Conservation (phyloP, 176 grass and related monocot species). For the Echinochloa phyllopogon region DNA sequence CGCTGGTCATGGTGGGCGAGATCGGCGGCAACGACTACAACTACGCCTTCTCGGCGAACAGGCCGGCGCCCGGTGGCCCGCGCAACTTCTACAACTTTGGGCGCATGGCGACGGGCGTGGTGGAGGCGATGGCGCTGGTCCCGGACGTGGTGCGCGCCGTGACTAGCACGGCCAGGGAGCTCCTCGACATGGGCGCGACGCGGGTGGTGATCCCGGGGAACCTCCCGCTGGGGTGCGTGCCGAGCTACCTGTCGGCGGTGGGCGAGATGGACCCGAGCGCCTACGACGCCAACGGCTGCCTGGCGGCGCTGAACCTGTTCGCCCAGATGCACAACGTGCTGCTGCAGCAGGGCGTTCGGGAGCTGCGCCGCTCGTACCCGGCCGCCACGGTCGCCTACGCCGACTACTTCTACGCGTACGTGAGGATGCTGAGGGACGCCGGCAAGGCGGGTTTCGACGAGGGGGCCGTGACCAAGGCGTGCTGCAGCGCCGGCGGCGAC, state of each 20-base stretch:
- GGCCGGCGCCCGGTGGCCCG: neutral
- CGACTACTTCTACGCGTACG: conserved; percentile 74
- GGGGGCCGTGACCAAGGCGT: conserved; percentile 40
- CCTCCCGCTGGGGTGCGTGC: conserved; percentile 65
- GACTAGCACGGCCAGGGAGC: conserved; percentile 42
- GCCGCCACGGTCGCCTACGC: conserved; percentile 57
- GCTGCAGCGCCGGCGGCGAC: conserved; percentile 59
- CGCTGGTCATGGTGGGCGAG: conserved; percentile 70
- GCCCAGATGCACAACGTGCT: conserved; percentile 59
- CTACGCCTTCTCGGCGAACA: conserved; percentile 60
- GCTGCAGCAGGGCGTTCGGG: conserved; percentile 44
- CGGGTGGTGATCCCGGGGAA: conserved; percentile 65
- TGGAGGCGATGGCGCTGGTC: conserved; percentile 54
- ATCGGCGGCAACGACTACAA: conserved; percentile 91
- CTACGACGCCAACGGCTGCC: conserved; percentile 54
- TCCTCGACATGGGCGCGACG: conserved; percentile 57
- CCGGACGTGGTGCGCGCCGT: conserved; percentile 67
- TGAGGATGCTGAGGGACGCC: conserved; percentile 65
- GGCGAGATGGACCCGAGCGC: conserved; percentile 26
- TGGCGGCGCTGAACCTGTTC: conserved; percentile 57
- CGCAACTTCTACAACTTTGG: neutral
- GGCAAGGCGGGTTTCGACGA: conserved; percentile 53
- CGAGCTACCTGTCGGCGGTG: conserved; percentile 64
- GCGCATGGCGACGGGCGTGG: conserved; percentile 27
- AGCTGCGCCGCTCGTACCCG: conserved; percentile 48